Base-by-base conservation (phyloP, 1,284 basidiomycete species). In the Ustilago trichophora region DNA sequence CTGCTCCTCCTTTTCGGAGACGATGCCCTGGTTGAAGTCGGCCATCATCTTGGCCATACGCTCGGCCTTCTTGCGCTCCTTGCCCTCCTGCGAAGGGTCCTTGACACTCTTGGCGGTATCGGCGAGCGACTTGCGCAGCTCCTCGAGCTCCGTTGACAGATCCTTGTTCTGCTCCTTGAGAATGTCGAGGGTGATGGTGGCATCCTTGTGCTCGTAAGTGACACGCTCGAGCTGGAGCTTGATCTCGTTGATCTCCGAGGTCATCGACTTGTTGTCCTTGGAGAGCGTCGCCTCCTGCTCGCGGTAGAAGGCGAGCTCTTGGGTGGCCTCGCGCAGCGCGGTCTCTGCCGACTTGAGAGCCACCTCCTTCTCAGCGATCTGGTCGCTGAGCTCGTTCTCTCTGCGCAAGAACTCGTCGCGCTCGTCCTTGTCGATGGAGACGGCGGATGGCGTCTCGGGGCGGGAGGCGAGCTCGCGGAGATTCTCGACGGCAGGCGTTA, bases 1-100 rank as follows among this genome's bases (percentile, higher is more conserved):
- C 75, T 92, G 90, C 76, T 94, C 92, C 81, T 95, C 93, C 84
- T 93, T 92, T 84, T 95, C 93, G 33, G 91, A 93, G 82, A 94
- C 73, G 90, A 88, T 84, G 94, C 94, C 76, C 27, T 76, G 68
- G 50, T 75, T 77, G 77, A 98, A 96, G 83, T 96, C 95, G 63
- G 94, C 92, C 94, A 99, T 97, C 93, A 99, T 96, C 72, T 95
- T 86, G n/a, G 92, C 93, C 90, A 99, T 93, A 87, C 96, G 96
- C 84, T 98, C 95, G 77, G 96, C 93, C 84, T 98, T 98, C 83
- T 92, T 89, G 85, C 93, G 95, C 85, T 98, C 95, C 85, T 96
- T 98, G 95, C 68, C 95, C 82, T 97, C 95, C 21, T 88, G 87
- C 26, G 88, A 89, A 12, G 89, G 70, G 38, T 78, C 65, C 37